Evolutionary conservation across 1,284 basidiomycete genomes (phyloP).

Genomic region (Tranzscheliella williamsii): DNA sequence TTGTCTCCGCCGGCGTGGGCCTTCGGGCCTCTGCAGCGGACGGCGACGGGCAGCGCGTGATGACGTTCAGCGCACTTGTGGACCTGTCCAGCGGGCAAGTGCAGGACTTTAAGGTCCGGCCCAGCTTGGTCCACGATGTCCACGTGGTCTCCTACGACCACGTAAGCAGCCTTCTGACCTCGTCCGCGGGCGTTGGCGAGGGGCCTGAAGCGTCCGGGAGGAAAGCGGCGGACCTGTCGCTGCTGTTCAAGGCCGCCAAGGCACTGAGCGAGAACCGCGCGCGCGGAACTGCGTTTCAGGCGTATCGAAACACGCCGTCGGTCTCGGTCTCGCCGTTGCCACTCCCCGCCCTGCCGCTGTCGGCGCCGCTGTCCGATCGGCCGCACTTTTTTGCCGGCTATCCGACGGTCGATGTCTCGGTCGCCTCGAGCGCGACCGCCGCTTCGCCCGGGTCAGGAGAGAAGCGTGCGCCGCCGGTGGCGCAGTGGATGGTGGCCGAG

Average conservation of each 20-base stretch:
- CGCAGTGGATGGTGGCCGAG: constrained; percentile 70
- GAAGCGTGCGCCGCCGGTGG: background rate
- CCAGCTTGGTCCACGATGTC: constrained; percentile 75
- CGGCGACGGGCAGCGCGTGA: constrained; percentile 63
- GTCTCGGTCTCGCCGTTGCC: constrained; percentile 20
- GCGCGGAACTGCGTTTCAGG: constrained; percentile 1
- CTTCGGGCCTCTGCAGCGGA: constrained; percentile 6
- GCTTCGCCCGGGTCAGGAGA: too few relatives aligned
- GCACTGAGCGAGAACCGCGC: constrained; percentile 19
- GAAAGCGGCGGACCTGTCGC: constrained; percentile 60
- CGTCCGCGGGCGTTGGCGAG: too few relatives aligned
- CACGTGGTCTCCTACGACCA: constrained; percentile 71
- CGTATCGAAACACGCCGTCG: background rate
- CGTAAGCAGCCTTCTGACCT: constrained; percentile 63
- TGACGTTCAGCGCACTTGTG: constrained; percentile 82
- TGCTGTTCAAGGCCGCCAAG: constrained; percentile 61
- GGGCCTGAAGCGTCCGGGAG: background rate
- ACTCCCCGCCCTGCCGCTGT: constrained; percentile 5
- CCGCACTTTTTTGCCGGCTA: constrained; percentile 46
- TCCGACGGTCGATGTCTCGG: constrained; percentile 20
- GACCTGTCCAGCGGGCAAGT: constrained; percentile 69
- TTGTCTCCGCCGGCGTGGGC: constrained; percentile 52
- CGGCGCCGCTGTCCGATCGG: background rate
- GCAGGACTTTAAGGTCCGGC: constrained; percentile 71
- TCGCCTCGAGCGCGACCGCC: too few relatives aligned